Evolutionary conservation across 2,329 filamentous ascomycete genomes (phyloP).

Genomic region (Orbilia quercus): DNA sequence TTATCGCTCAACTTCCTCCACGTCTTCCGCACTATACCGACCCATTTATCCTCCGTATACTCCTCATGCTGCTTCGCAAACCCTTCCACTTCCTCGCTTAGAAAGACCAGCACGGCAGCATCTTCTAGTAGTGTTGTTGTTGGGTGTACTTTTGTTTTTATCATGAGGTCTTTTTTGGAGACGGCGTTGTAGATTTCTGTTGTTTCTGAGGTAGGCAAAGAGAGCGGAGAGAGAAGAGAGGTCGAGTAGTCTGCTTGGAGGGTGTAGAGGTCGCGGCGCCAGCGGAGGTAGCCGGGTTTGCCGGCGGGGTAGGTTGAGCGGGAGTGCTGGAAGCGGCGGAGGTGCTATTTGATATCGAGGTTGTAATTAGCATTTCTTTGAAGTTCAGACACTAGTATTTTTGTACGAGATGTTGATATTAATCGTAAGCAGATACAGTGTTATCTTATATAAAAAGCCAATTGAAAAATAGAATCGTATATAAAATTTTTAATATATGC

Average conservation of each 20-base stretch:
- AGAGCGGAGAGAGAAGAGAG: slow-evolving; percentile 32
- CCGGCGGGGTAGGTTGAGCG: slow-evolving; percentile 45
- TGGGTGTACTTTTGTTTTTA: slow-evolving; percentile 41
- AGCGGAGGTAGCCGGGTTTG: slow-evolving; percentile 46
- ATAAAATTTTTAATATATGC: no score
- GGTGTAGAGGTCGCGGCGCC: slow-evolving; percentile 48
- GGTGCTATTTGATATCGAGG: no score
- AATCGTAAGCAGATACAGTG: no score
- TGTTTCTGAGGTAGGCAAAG: slow-evolving; percentile 23
- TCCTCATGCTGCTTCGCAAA: slow-evolving; percentile 42
- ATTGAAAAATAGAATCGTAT: no score
- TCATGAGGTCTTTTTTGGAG: slow-evolving; percentile 37
- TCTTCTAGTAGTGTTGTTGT: slow-evolving; percentile 37
- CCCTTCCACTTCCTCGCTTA: slow-evolving; percentile 41
- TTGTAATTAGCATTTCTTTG: not conserved
- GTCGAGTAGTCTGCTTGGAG: slow-evolving; percentile 40
- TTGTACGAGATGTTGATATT: no score
- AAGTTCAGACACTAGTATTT: not conserved
- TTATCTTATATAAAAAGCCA: no score
- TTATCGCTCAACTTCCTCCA: slow-evolving; percentile 44
- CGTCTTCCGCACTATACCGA: slow-evolving; percentile 43
- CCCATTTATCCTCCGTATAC: slow-evolving; percentile 47
- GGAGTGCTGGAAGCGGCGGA: slow-evolving; percentile 47
- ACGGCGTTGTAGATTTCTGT: slow-evolving; percentile 29
- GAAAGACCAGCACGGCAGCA: slow-evolving; percentile 41